Evolutionary conservation across 129 eudicot genomes (phyloP), one percentile per base, ranked within the genome.

Genomic region (Saussurea involucrata): DNA sequence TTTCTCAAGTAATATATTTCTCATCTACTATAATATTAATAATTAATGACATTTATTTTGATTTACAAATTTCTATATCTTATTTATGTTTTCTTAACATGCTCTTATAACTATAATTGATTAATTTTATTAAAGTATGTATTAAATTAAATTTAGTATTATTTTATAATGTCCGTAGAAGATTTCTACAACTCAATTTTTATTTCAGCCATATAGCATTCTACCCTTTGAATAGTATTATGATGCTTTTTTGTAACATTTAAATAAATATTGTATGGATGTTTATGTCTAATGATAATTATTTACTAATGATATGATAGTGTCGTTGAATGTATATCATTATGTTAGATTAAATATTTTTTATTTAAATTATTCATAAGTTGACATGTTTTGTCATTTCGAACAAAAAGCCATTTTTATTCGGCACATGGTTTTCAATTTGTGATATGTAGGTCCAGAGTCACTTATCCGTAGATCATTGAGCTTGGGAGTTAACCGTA

Each of bases 401-500:
- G 61, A 53, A 53, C 61, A 53, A 53, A 40, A 53, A 17, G 20
- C 3, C 61, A 17, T 53, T 53, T 53, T n/a, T 53, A 53, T 53
- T n/a, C 8, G 13, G 61, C 61, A 53, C 22, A 17, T n/a, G 61
- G 61, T 61, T 82, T 70, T 53, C 31, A 31, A 21, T 74, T 25
- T 6, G 63, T 24, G 29, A 68, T 66, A 6, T 68, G 44, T 77
- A 85, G 92, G 90, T 73, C 92, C 90, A 11, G 96, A 90, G 76
- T 64, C 81, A 37, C 90, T 87, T 67, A 71, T 83, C 77, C 89
- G 90, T 29, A 85, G 83, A 27, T 76, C 86, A 15, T 84, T 90
- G 11, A 67, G 68, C 80, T 74, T 83, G 69, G 80, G 73, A 53
- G 80, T 24, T 3, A 69, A 28, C 40, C 64, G 15, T 5, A 42